phyloP scores from a whole-genome alignment of 331 rosid species.

The Quercus lobata region DNA sequence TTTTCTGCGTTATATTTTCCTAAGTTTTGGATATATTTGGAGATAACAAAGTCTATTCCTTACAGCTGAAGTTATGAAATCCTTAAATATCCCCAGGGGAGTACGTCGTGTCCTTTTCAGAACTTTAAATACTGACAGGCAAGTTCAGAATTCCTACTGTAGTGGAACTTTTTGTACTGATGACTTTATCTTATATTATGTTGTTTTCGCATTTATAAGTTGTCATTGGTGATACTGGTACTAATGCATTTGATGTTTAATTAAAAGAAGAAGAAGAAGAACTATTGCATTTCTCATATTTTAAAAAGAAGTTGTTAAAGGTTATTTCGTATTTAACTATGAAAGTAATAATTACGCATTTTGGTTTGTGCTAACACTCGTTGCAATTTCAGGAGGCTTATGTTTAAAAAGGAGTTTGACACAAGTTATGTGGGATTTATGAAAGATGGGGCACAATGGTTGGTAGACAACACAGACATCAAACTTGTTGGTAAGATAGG shows the following conservation, averaged over 20 bases:
- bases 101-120: conserved; percentile 85
- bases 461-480: conserved; percentile 83
- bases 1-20: not conserved
- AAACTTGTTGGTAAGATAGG: conserved; percentile 80
- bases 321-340: not conserved
- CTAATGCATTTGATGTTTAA: not conserved
- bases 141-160: conserved; percentile 3
- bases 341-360: not conserved
- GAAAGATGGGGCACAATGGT: conserved; percentile 95
- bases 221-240: not conserved
- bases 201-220: not conserved
- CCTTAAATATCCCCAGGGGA: conserved; percentile 70
- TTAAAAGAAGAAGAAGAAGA: not conserved
- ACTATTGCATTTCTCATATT: not conserved
- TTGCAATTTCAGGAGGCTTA: conserved; percentile 67
- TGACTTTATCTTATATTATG: not conserved
- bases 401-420: conserved; percentile 83
- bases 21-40: not conserved
- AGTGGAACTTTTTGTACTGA: conserved; percentile 11
- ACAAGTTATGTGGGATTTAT: conserved; percentile 79
- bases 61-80: conserved; percentile 89
- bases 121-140: conserved; percentile 85
- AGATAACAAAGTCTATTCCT: not conserved
- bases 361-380: conserved; percentile 6
- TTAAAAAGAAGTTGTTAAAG: not conserved